These are phyloP conservation scores for Rhododendron mucronatum DNA, from an alignment of 148 eudicot genomes.

Conservation along the genomic window DNA sequence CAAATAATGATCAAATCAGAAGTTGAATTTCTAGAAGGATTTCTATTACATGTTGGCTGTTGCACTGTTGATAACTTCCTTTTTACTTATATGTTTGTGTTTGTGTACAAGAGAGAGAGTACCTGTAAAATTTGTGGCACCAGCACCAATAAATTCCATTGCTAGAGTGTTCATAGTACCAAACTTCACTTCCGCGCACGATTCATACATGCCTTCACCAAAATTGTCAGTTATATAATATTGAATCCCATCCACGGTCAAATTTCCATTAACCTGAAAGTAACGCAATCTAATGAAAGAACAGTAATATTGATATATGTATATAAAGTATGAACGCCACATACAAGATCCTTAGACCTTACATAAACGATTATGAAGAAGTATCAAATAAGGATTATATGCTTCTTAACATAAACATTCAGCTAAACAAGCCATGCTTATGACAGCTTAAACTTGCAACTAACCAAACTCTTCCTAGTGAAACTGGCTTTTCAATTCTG, in stretches of 20 bases:
- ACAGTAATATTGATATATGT: constrained; percentile 4
- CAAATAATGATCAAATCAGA: not conserved
- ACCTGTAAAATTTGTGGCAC: constrained; percentile 89
- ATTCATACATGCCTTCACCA: constrained; percentile 80
- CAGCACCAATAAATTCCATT: constrained; percentile 84
- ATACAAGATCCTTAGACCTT: not conserved
- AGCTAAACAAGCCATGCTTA: not conserved
- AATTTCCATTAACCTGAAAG: constrained; percentile 67
- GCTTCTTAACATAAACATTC: not conserved
- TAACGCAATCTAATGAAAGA: constrained; percentile 8
- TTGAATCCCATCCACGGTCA: constrained; percentile 83
- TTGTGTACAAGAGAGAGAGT: constrained; percentile 8
- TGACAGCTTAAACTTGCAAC: not conserved
- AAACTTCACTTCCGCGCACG: constrained; percentile 98
- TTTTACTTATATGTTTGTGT: not conserved
- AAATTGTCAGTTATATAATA: constrained; percentile 71
- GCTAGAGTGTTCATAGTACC: constrained; percentile 92
- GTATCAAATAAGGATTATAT: not conserved
- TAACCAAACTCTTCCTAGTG: not conserved
- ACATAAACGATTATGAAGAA: not conserved
- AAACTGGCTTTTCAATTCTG: not conserved
- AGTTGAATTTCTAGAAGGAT: not conserved
- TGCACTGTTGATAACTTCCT: not conserved
- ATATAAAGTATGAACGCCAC: not conserved
- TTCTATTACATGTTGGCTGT: not conserved